Conservation (phyloP, 208 protist genomes). For the Leishmania arabica region DNA sequence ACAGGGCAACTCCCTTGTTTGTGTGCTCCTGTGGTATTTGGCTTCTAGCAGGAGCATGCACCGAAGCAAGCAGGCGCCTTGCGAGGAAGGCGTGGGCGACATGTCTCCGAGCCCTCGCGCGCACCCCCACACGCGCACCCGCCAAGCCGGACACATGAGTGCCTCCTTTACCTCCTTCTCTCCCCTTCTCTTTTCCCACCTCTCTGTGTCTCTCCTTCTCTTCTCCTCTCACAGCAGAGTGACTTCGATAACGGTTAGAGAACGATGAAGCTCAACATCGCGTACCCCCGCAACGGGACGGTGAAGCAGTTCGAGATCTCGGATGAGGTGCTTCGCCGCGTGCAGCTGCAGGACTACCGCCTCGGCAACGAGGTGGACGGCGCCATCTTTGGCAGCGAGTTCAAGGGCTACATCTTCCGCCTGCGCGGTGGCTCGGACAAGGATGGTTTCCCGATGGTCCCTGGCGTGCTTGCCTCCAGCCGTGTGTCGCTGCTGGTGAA, state of each 20-base stretch:
- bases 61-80: neutral
- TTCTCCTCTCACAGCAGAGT: neutral
- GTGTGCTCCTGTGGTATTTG: neutral
- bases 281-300: slow-evolving; percentile 86
- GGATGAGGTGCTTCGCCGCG: slow-evolving; percentile 83
- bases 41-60: neutral
- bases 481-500: slow-evolving; percentile 98
- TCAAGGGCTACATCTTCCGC: slow-evolving; percentile 98
- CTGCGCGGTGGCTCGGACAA: slow-evolving; percentile 99
- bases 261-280: slow-evolving; percentile 93
- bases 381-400: slow-evolving; percentile 68
- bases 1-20: neutral
- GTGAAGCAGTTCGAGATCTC: slow-evolving; percentile 90
- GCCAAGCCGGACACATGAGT: neutral
- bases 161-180: neutral
- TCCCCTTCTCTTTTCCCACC: neutral
- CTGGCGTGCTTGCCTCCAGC: slow-evolving; percentile 97
- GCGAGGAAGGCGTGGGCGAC: neutral
- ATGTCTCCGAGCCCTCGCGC: neutral
- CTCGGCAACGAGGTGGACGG: slow-evolving; percentile 84
- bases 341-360: slow-evolving; percentile 86
- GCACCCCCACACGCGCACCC: neutral
- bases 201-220: neutral
- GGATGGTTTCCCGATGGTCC: slow-evolving; percentile 99
- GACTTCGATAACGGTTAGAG: slow-evolving; percentile 13